Base-by-base conservation (phyloP, 2,329 filamentous ascomycete genomes). In the Fonsecaea erecta region DNA sequence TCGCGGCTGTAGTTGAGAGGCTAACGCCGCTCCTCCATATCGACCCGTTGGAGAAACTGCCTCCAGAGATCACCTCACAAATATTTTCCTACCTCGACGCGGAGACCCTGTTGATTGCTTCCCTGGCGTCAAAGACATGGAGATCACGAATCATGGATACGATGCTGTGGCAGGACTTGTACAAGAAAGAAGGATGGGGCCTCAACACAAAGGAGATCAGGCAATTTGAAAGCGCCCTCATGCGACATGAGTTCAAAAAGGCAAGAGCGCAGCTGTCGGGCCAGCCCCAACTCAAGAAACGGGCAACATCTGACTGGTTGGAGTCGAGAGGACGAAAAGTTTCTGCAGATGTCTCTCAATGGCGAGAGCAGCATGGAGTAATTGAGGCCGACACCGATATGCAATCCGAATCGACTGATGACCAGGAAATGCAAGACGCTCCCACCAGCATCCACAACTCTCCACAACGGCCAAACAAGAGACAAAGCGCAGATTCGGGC, bases 71-170 rank as follows among this genome's bases (percentile, higher is more conserved):
- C 72, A 96, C 92, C 66, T 88, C 95, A 52, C 90, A 96, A 73
- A 90, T 98, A 52, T 88, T 99, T 51, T 89, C 90, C 16, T 95
- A 93, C 74, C 88, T 99, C 56, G 90, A 93, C 61, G 90, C 93
- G 0, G 77, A 87, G 30, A 95, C 93, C 0, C 83, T 99, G 43
- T 83, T 98, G 63, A 87, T 86, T 56, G 91, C 93, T 1, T 92
- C 92, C 0, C 85, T 87, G 52, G 88, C 92, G 16, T 97, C 92
- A 37, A 88, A 88, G 53, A 83, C 88, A 68, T 99, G 95, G 94
- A 89, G 93, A 68, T 84, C 86, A 18, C 83, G 95, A 18, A 89
- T 94, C 5, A 79, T 93, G 58, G 95, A 99, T 76, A 87, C 91
- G 35, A 90, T 90, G 67, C 80, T 98, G 30, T 99, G 95, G 95